phyloP scores from a whole-genome alignment of 2,329 filamentous ascomycete genomes.

The Sordariomycetes sp. region DNA sequence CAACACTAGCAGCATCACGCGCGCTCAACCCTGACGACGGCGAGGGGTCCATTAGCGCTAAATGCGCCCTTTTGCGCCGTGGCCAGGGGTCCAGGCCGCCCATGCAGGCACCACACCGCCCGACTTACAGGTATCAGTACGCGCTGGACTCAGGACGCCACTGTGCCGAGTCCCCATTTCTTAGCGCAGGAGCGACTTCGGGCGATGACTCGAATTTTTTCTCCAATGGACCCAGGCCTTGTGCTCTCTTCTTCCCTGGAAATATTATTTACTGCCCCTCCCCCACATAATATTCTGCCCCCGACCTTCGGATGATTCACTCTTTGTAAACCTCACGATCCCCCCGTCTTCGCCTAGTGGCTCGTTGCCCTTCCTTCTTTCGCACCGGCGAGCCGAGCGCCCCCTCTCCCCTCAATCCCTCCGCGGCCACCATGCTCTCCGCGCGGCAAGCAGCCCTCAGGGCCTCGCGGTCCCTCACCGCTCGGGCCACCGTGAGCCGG shows the following conservation, averaged over 20 bases:
- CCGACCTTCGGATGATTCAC: constrained; percentile 3
- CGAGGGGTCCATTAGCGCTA: not conserved
- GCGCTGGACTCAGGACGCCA: not conserved
- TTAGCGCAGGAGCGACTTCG: not conserved
- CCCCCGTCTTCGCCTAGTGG: not conserved
- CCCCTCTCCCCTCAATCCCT: not conserved
- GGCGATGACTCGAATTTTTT: not conserved
- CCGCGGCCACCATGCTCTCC: constrained; percentile 26
- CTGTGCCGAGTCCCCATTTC: not conserved
- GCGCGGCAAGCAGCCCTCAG: constrained; percentile 28
- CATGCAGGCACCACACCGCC: not conserved
- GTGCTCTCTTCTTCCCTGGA: not conserved
- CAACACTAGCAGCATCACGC: not conserved
- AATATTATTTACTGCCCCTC: constrained; percentile 8
- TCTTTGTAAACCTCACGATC: constrained; percentile 2
- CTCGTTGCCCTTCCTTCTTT: constrained; percentile 1
- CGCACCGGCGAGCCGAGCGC: constrained; percentile 4
- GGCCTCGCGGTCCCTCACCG: constrained; percentile 19
- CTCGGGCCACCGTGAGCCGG: constrained; percentile 1
- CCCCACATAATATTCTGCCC: constrained; percentile 9
- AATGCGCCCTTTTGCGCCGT: not conserved
- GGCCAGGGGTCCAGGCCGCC: not conserved
- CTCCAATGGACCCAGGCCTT: not conserved
- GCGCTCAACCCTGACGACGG: not conserved
- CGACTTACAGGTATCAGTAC: not conserved